phyloP scores from a whole-genome alignment of 2,329 filamentous ascomycete genomes.

The Rhynchosporium graminicola region DNA sequence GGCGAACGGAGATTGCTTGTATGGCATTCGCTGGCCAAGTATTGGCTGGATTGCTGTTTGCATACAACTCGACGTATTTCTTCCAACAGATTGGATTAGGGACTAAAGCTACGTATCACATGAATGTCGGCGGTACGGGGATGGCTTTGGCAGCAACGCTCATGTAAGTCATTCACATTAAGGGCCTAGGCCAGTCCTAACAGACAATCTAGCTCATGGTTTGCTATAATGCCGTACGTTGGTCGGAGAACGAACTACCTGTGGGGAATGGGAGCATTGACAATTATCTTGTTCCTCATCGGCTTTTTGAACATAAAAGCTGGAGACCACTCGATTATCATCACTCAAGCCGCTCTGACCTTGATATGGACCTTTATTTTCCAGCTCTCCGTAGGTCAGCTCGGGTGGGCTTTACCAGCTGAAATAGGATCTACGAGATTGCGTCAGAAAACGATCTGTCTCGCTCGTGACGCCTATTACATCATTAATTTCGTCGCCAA shows the following conservation, averaged over 20 bases:
- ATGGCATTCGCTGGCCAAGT: conserved; percentile 64
- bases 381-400: conserved; percentile 9
- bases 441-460: conserved; percentile 10
- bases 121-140: conserved; percentile 3
- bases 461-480: conserved; percentile 11
- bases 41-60: conserved; percentile 61
- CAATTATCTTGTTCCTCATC: conserved; percentile 4
- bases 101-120: conserved; percentile 45
- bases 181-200: not conserved
- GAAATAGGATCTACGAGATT: conserved; percentile 7
- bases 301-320: conserved; percentile 3
- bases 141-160: conserved; percentile 7
- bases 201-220: not conserved
- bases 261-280: conserved; percentile 8
- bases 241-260: conserved; percentile 11
- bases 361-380: conserved; percentile 13
- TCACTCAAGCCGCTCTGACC: conserved; percentile 10
- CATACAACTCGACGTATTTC: conserved; percentile 62
- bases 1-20: conserved; percentile 52
- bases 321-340: not conserved
- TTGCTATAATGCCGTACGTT: conserved; percentile 12
- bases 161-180: not conserved
- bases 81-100: conserved; percentile 56
- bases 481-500: conserved; percentile 7
- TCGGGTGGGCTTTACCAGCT: conserved; percentile 10